Conservation (phyloP, 2,329 filamentous ascomycete species). For the Ceratocystis eucalypticola region DNA sequence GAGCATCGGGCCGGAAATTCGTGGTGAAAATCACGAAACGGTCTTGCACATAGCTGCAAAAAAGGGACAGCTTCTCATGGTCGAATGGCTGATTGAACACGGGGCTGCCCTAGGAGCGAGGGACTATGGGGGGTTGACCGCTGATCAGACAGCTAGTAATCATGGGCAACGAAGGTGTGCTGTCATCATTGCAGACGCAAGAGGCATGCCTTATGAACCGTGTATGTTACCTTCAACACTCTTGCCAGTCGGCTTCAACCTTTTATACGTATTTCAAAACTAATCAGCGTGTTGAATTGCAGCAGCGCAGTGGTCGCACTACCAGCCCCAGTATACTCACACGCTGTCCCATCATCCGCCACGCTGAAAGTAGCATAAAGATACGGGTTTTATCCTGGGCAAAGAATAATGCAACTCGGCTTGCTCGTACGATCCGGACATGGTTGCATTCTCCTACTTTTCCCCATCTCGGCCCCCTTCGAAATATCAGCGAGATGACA, state of each 20-base stretch:
- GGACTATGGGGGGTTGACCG: background rate
- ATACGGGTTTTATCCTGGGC: no score
- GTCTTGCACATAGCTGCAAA: slow-evolving; percentile 15
- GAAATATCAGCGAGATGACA: no score
- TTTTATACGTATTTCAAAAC: no score
- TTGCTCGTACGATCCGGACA: no score
- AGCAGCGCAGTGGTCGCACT: no score
- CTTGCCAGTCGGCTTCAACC: background rate
- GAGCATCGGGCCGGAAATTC: slow-evolving; percentile 4
- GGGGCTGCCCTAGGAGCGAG: slow-evolving; percentile 8
- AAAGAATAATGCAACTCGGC: no score
- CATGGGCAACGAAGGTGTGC: background rate
- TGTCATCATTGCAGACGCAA: slow-evolving; percentile 3
- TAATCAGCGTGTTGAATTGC: no score
- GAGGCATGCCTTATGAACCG: background rate
- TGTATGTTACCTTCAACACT: background rate
- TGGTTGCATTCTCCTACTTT: background rate
- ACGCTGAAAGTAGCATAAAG: no score
- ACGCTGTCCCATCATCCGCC: no score
- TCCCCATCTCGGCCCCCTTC: background rate
- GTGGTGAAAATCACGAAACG: slow-evolving; percentile 8
- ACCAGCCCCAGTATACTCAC: no score
- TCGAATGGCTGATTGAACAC: slow-evolving; percentile 10
- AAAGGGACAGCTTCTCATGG: slow-evolving; percentile 5
- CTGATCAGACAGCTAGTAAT: slow-evolving; percentile 7